Base-by-base conservation (phyloP, 164 flowering plant species). In the Sedum album region DNA sequence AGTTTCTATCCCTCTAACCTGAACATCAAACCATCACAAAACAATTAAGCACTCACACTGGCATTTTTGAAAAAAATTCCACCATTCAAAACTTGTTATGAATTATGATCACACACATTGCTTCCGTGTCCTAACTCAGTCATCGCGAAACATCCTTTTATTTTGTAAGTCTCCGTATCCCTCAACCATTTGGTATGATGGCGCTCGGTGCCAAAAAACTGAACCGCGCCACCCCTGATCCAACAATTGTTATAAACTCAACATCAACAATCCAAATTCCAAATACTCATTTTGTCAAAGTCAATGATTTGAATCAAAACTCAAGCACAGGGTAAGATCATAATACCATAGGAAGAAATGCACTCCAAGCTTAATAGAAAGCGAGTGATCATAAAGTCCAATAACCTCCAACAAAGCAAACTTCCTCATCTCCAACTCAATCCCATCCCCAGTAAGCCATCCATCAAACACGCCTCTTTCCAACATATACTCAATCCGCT, bases 1-100 rank as follows among this genome's bases (percentile, higher is more conserved):
- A 28, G 99, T 94, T 83, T 94, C 99, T 76, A 94, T 88, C 72
- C 99, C 97, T 73, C 96, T 82, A 49, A 94, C 98, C 98, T 93
- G 75, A 57, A 72, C 75, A 31, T 17, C 57, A 11, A 10, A 61
- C 46, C 31, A 18, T 21, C 39, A 68, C 39, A n/a, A n/a, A n/a
- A n/a, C 61, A 65, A 21, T 23, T 13, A 62, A 31, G 9, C 66
- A 64, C 39, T 33, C 15, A 36, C 33, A 49, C 1, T 6, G 25
- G 30, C 23, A 64, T 4, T 15, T 17, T 23, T 11, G n/a, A 41
- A 62, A n/a, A 38, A 33, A 64, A 2, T 20, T 64, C 14, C 17
- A 33, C 7, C 26, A 35, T 8, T 18, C 35, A 44, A 1, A 73
- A 55, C 66, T 14, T 55, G 62, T 55, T 64, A 64, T 31, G 70